Conservation (phyloP, 2,329 filamentous ascomycete genomes). For the Phialophora tarda region DNA sequence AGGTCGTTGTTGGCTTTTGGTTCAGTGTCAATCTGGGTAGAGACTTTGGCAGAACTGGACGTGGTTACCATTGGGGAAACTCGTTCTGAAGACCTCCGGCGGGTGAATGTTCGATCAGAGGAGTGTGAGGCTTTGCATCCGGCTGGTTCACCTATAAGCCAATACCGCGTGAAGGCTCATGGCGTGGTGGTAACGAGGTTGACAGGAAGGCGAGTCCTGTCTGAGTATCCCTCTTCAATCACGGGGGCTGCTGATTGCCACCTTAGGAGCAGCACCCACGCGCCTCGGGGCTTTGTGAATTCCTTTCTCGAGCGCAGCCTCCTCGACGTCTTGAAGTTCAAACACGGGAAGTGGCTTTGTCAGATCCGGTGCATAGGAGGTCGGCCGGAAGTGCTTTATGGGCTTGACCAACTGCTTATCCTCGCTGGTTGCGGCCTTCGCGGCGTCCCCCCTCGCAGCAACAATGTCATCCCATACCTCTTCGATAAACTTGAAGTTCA, state of each 20-base stretch:
- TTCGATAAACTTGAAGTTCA: conserved; percentile 23
- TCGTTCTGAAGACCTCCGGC: neutral
- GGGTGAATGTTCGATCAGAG: neutral
- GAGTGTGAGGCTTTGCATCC: neutral
- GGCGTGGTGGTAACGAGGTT: neutral
- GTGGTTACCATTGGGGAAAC: neutral
- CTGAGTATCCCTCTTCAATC: neutral
- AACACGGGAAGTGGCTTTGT: conserved; percentile 16
- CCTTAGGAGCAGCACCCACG: neutral
- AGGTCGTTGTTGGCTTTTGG: neutral
- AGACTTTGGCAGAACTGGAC: neutral
- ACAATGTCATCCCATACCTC: conserved; percentile 28
- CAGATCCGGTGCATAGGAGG: conserved; percentile 24
- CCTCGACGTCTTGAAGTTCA: conserved; percentile 18
- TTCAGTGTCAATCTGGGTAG: neutral
- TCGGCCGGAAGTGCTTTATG: conserved; percentile 25
- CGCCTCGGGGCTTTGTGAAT: conserved; percentile 7
- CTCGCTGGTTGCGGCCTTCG: neutral
- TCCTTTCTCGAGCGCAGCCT: conserved; percentile 2
- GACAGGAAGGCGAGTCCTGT: neutral
- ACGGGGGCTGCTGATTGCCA: neutral
- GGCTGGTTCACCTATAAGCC: neutral
- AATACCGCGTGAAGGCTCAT: neutral
- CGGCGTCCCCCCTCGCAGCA: neutral
- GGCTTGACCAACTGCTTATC: conserved; percentile 6